phyloP scores from a whole-genome alignment of 2,329 filamentous ascomycete species.

The Catunica adiposa region DNA sequence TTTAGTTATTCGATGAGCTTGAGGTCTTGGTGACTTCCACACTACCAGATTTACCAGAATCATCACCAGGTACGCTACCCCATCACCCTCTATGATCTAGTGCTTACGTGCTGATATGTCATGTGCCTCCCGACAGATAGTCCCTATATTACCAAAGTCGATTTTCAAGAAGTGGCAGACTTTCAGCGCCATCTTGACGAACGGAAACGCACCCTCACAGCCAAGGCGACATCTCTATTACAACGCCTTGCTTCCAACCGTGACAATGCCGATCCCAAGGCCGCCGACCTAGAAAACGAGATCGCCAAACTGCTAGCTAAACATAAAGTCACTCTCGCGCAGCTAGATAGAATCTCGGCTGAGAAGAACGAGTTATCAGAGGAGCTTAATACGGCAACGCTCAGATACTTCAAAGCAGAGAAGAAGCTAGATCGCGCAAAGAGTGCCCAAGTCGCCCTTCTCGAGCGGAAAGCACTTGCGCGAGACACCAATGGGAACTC shows the following conservation, averaged over 20 bases:
- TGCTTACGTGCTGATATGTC: too few relatives aligned
- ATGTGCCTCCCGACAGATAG: constrained; percentile 23
- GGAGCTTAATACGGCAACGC: constrained; percentile 71
- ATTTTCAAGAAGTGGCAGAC: constrained; percentile 47
- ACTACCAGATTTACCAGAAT: constrained; percentile 1
- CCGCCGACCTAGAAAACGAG: constrained; percentile 55
- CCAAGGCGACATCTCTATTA: constrained; percentile 56
- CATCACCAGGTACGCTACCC: constrained; percentile 14
- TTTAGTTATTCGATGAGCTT: constrained; percentile 11
- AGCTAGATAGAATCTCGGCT: constrained; percentile 55
- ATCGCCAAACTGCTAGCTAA: constrained; percentile 58
- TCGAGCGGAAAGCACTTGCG: constrained; percentile 76
- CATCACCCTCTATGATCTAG: background rate
- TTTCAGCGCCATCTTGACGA: constrained; percentile 70
- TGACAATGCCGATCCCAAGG: constrained; percentile 46
- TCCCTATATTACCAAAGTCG: constrained; percentile 39
- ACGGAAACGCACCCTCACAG: constrained; percentile 60
- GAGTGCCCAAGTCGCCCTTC: constrained; percentile 75
- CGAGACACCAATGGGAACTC: constrained; percentile 33
- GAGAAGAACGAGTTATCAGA: constrained; percentile 79
- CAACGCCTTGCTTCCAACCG: constrained; percentile 34
- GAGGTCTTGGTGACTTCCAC: constrained; percentile 7
- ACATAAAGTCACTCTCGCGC: constrained; percentile 66
- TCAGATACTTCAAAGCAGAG: constrained; percentile 88
- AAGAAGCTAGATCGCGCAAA: constrained; percentile 82